These are phyloP conservation scores for Zizania latifolia DNA, from an alignment of 176 grass and related monocot genomes.

Conservation along the genomic window DNA sequence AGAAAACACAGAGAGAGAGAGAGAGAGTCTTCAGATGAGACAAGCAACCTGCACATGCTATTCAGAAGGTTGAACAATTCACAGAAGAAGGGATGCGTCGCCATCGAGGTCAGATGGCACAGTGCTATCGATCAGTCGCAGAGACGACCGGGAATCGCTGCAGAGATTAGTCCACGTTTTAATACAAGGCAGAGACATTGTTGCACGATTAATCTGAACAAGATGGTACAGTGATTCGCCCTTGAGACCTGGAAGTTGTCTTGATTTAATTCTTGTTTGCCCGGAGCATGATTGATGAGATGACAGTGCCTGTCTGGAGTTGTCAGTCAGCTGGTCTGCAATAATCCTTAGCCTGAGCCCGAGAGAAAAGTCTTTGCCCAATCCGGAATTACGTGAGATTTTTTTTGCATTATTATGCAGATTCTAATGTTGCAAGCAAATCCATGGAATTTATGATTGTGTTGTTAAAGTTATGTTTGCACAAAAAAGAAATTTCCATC, in stretches of 20 bases:
- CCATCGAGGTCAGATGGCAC: background rate
- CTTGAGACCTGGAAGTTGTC: conserved; percentile 8
- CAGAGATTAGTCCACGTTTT: conserved; percentile 9
- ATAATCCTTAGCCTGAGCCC: too few species aligned
- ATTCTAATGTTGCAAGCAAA: too few species aligned
- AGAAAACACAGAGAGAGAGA: background rate
- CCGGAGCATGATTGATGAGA: background rate
- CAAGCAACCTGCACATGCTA: background rate
- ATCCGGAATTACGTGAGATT: too few species aligned
- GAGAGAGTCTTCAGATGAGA: background rate
- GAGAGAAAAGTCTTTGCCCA: background rate
- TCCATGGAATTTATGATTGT: too few species aligned
- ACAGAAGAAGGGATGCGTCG: background rate
- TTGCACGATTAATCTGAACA: background rate
- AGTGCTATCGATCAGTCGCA: too few species aligned
- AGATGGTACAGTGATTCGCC: background rate
- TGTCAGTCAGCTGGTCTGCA: too few species aligned
- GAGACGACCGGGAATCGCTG: conserved; percentile 22
- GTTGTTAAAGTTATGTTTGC: background rate
- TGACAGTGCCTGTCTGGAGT: background rate
- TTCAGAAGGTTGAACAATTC: background rate
- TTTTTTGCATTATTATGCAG: too few species aligned
- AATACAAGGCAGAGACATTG: conserved; percentile 19
- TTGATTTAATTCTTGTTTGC: background rate
- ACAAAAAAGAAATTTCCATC: background rate